These are phyloP conservation scores for Hanseniaspora nectarophila DNA, from an alignment of 805 yeast species.

Conservation along the genomic window DNA sequence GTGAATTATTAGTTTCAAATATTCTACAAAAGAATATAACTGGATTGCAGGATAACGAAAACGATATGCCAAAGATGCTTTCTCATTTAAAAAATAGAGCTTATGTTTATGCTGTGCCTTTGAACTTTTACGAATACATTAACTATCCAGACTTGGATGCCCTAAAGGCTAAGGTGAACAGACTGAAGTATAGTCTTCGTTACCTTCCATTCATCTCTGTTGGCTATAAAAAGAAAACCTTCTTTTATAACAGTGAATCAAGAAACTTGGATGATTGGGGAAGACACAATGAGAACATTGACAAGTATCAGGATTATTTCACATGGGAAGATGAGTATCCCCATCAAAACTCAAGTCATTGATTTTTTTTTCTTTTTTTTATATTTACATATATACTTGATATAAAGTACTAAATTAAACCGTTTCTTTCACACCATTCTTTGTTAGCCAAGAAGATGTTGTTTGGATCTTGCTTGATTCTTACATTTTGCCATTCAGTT, in stretches of 20 bases:
- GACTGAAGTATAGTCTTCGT: constrained; percentile 8
- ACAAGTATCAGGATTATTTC: constrained; percentile 1
- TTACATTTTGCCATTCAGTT: constrained; percentile 44
- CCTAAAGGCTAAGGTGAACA: constrained; percentile 2
- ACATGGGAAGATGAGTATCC: constrained; percentile 13
- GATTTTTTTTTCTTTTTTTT: no score
- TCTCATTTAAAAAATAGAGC: constrained; percentile 5
- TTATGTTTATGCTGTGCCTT: constrained; percentile 7
- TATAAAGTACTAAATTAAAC: constrained; percentile 24
- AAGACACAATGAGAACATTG: constrained; percentile 9
- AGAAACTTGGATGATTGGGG: constrained; percentile 14
- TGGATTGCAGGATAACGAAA: not conserved
- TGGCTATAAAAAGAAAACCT: not conserved
- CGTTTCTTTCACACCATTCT: constrained; percentile 75
- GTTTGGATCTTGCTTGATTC: constrained; percentile 64
- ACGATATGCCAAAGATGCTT: not conserved
- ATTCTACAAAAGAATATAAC: constrained; percentile 10
- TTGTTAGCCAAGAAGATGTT: constrained; percentile 68
- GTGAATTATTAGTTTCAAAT: not conserved
- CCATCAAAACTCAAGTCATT: no score
- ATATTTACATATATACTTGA: no score
- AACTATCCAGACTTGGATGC: not conserved
- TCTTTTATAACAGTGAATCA: constrained; percentile 3
- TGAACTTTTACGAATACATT: constrained; percentile 11
- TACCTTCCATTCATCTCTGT: constrained; percentile 8